phyloP scores from a whole-genome alignment of 2,329 filamentous ascomycete genomes.

The Pyrenochaeta sp. region DNA sequence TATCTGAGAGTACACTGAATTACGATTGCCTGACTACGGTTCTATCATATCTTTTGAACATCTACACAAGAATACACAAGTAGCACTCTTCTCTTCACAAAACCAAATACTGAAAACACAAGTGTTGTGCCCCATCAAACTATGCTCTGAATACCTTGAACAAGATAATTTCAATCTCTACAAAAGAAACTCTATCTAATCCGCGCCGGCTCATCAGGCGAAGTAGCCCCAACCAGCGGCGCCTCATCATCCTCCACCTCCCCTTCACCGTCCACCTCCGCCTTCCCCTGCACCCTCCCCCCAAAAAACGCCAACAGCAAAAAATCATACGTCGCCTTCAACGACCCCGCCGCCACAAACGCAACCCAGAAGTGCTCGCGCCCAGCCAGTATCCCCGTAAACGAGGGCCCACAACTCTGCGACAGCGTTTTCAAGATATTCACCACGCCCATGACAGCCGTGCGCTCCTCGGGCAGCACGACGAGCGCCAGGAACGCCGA shows the following conservation, averaged over 20 bases:
- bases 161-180: no score
- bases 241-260: slow-evolving; percentile 2
- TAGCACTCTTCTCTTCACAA: no score
- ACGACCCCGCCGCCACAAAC: slow-evolving; percentile 46
- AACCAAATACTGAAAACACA: no score
- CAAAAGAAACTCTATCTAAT: no score
- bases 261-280: slow-evolving; percentile 5
- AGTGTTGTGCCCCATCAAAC: no score
- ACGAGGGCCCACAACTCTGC: slow-evolving; percentile 42
- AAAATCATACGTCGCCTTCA: slow-evolving; percentile 48
- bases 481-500: slow-evolving; percentile 45
- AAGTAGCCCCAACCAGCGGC: neutral
- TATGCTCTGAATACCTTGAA: no score
- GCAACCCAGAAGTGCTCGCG: slow-evolving; percentile 47
- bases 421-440: slow-evolving; percentile 48
- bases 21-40: no score
- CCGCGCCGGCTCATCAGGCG: neutral
- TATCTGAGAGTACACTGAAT: no score
- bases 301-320: slow-evolving; percentile 46
- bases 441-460: slow-evolving; percentile 50
- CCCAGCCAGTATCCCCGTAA: slow-evolving; percentile 48
- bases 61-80: no score
- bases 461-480: slow-evolving; percentile 44
- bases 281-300: slow-evolving; percentile 26
- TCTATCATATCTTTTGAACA: no score